Evolutionary conservation across 108 stramenopile species (phyloP), one percentile per base, ranked within the genome.

Genomic region (Conticribra weissflogii): DNA sequence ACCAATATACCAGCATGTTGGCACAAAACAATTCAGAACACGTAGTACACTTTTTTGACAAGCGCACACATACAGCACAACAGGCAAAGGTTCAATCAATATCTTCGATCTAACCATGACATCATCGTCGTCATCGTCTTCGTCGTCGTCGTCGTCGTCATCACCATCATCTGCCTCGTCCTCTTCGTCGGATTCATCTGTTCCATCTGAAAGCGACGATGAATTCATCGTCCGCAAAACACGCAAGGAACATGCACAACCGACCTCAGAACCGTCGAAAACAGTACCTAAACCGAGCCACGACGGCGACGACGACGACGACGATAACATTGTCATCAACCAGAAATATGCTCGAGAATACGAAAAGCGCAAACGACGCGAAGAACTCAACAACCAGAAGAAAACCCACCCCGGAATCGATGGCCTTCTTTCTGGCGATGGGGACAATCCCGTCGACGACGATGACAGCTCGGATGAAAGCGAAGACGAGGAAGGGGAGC

Each of bases 401-500:
- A 57, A 62, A 22, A 28, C 27, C 31, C 45, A 76, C 30, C 49
- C 41, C 21, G 44, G n/a, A n/a, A n/a, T 75, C 16, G 78, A 66
- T 24, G 80, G 73, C 44, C 66, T 56, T 16, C 63, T 59, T 57
- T 51, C 45, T 23, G 81, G 75, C 34, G 85, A 83, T 54, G 83
- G 75, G 23, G 79, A 67, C 45, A 76, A 83, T 36, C 69, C 55
- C 17, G 73, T 68, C 55, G 68, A 48, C 41, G 82, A 79, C 23
- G 82, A 82, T 56, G 82, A 76, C 24, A 73, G 76, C 60, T 72
- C 78, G 51, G 57, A 71, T 44, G 86, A 74, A 55, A 82, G 71
- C 49, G 90, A 92, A 74, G 90, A 92, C 51, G 90, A 92, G 67
- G 90, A 87, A 29, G 90, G 65, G 9, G 88, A 84, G 24, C 66